These are phyloP conservation scores for Mallotus japonicus DNA, from an alignment of 441 rosid species.

Conservation along the genomic window DNA sequence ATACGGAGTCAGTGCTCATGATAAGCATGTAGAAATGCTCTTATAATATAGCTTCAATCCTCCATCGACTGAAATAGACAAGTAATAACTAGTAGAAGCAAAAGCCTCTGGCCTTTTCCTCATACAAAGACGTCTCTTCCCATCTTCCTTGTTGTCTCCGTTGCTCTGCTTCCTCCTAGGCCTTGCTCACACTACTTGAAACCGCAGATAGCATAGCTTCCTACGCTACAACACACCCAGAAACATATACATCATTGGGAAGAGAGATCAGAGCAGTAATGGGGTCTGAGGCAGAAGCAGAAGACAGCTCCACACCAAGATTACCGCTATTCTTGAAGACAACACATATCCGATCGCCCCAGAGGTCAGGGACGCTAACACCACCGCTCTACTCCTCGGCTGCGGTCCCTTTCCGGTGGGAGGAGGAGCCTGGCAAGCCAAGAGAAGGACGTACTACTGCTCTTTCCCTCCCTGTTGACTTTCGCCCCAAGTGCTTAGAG, in stretches of 20 bases:
- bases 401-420: constrained; percentile 85
- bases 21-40: not conserved
- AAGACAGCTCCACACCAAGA: constrained; percentile 35
- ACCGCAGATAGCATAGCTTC: not conserved
- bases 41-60: not conserved
- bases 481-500: constrained; percentile 49
- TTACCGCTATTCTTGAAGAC: constrained; percentile 37
- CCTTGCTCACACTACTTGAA: constrained; percentile 15
- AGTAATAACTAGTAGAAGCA: not conserved
- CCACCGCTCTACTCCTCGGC: constrained; percentile 61
- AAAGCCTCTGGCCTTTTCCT: not conserved
- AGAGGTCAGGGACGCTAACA: constrained; percentile 49
- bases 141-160: constrained; percentile 21
- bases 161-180: not conserved
- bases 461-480: constrained; percentile 23
- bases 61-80: not conserved
- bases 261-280: constrained; percentile 16
- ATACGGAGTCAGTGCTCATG: not conserved
- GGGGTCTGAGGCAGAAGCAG: constrained; percentile 35
- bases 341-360: constrained; percentile 41
- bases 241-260: not conserved
- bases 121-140: not conserved
- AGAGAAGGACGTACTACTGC: constrained; percentile 39
- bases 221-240: not conserved
- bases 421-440: constrained; percentile 85